Percentiles rank a stretch among this genome's conserved stretches.
Evolutionary conservation across 2,329 filamentous ascomycete genomes (phyloP).

Genomic region (Penicillium brasilianum): DNA sequence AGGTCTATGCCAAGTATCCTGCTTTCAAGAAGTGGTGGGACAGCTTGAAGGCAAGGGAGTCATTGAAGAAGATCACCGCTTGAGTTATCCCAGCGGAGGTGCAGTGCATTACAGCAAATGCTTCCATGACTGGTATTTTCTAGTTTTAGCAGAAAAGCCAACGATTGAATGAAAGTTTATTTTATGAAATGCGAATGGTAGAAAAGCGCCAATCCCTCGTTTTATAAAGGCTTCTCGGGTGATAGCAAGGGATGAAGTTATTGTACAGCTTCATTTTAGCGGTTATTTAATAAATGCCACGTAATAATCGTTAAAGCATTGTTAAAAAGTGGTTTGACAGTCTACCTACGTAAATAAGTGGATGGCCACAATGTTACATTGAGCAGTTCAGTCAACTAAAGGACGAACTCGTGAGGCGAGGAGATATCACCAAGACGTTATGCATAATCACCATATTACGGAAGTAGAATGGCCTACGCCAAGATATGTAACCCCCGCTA

Average conservation of each 20-base stretch:
- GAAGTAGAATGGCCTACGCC: neutral
- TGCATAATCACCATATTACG: neutral
- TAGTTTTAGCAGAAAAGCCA: no score
- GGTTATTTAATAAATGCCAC: neutral
- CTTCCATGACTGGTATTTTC: no score
- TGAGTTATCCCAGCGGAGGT: neutral
- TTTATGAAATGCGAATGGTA: no score
- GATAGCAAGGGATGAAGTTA: no score
- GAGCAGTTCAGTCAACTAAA: neutral
- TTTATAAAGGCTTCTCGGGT: no score
- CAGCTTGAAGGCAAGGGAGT: constrained; percentile 13
- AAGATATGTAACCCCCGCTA: neutral
- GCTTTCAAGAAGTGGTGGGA: constrained; percentile 23
- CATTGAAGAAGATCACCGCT: neutral
- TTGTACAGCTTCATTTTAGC: neutral
- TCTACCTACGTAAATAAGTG: neutral
- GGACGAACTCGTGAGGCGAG: neutral
- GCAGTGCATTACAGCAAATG: no score
- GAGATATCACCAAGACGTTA: neutral
- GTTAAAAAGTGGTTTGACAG: constrained; percentile 1
- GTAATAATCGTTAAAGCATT: constrained; percentile 1
- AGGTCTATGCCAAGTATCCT: constrained; percentile 21
- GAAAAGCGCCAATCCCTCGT: no score
- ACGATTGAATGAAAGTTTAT: no score
- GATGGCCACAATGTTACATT: neutral